Evolutionary conservation across 2,329 filamentous ascomycete genomes (phyloP), one percentile per base, ranked within the genome.

Genomic region (Pestalotiopsis sp.): DNA sequence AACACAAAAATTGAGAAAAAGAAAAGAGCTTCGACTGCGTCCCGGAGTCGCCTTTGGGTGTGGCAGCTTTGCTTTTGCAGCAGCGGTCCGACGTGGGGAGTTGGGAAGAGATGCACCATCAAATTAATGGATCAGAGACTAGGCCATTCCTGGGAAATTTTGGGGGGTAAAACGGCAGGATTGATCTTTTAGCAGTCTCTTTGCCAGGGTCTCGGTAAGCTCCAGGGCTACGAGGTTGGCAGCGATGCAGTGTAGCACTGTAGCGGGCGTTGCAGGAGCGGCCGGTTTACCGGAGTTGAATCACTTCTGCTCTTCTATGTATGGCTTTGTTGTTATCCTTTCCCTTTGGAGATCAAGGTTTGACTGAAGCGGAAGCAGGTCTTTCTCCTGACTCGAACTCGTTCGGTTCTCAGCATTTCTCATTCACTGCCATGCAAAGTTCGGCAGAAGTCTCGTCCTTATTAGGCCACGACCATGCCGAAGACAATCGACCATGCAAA

Each of bases 41-140:
- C 59, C 27, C 59, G 25, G 36, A n/a, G 25, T 62, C 31, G 59
- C 59, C 17, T 40, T 59, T 59, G 20, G 17, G 62, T 25, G 38
- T 38, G 20, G 40, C 20, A 65, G 41, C 62, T 65, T 38, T 38
- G 36, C 31, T 36, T 36, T 36, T 36, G 31, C 31, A 36, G 31
- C 49, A 56, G 63, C 63, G 31, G 63, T 66, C 63, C 41, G 36
- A 56, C 45, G 63, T 66, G 63, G 41, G 63, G 63, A 64, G 61
- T 36, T 66, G 52, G 52, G 38, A 23, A 66, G 56, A 60, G 56
- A 60, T 60, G 56, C 65, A 66, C 31, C 65, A 41, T 57, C 65
- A 40, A 66, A 60, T 66, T 60, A 60, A 52, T 23, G 49, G 63
- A 25, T 40, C 20, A n/a, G 61, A 36, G 40, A 57, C 63, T 66